Evolutionary conservation across 1,139 yeast genomes (phyloP).

Genomic region (Yamadazyma triangularis): DNA sequence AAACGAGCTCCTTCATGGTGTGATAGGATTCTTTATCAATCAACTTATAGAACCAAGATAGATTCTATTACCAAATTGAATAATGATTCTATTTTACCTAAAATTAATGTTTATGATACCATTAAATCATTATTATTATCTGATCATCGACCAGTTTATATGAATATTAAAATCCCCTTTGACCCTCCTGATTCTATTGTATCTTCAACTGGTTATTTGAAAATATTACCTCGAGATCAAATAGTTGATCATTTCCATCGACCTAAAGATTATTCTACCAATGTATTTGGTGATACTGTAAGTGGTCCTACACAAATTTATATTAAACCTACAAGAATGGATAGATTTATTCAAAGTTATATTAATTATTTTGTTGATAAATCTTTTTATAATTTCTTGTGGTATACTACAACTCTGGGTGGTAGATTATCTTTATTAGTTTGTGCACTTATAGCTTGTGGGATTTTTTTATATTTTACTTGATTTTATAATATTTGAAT

Average conservation of each 20-base stretch:
- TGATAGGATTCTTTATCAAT: constrained; percentile 66
- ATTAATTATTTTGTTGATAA: constrained; percentile 31
- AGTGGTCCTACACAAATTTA: constrained; percentile 44
- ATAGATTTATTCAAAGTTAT: constrained; percentile 23
- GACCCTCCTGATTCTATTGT: constrained; percentile 40
- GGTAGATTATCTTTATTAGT: constrained; percentile 31
- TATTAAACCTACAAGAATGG: constrained; percentile 38
- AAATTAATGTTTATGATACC: constrained; percentile 36
- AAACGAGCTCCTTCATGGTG: constrained; percentile 86
- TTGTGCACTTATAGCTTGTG: constrained; percentile 4
- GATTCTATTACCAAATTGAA: constrained; percentile 1
- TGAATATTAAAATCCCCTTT: constrained; percentile 40
- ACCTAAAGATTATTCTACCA: constrained; percentile 5
- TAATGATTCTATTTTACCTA: constrained; percentile 16
- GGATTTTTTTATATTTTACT: constrained; percentile 6
- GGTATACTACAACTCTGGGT: constrained; percentile 31
- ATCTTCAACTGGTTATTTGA: constrained; percentile 38
- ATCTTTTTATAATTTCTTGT: constrained; percentile 36
- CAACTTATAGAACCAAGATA: constrained; percentile 30
- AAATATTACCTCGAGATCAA: constrained; percentile 25
- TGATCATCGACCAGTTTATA: constrained; percentile 43
- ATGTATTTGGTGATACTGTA: constrained; percentile 14
- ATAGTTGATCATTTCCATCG: constrained; percentile 19
- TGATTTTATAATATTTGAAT: no score
- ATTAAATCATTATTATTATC: constrained; percentile 29